These are phyloP conservation scores for Dryas integrifolia DNA, from an alignment of 331 rosid genomes.

Conservation along the genomic window DNA sequence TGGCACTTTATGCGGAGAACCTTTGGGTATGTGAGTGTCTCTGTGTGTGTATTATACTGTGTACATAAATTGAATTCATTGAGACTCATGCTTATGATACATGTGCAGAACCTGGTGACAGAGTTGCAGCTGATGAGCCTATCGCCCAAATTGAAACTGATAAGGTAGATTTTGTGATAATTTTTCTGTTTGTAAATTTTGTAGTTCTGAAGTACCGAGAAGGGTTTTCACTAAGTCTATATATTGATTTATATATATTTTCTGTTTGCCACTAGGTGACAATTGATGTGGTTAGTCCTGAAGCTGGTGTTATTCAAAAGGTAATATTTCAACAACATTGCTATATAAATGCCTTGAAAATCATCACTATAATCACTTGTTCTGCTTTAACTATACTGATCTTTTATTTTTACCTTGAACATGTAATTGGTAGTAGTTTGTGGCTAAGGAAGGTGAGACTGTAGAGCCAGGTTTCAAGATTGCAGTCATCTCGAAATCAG, in stretches of 20 bases:
- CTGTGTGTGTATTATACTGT: not conserved
- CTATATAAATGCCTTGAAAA: not conserved
- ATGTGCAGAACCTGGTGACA: conserved; percentile 60
- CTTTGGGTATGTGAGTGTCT: not conserved
- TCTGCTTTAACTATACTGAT: conserved; percentile 9
- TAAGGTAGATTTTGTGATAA: conserved; percentile 35
- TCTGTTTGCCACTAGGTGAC: conserved; percentile 43
- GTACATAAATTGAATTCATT: conserved; percentile 16
- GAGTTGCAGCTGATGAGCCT: conserved; percentile 49
- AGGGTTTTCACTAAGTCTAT: not conserved
- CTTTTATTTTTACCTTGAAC: conserved; percentile 3
- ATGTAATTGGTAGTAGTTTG: conserved; percentile 35
- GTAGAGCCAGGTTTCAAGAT: conserved; percentile 64
- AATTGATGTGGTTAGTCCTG: conserved; percentile 63
- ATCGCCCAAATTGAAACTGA: conserved; percentile 68
- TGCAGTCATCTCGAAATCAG: conserved; percentile 57
- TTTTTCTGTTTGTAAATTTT: not conserved
- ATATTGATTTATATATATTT: not conserved
- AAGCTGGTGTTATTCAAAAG: conserved; percentile 48
- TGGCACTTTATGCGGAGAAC: not conserved
- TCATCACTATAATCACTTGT: not conserved
- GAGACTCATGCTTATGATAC: conserved; percentile 9
- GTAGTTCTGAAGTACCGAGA: not conserved
- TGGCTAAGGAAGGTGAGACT: conserved; percentile 59
- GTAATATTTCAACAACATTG: conserved; percentile 27